Percentiles rank a stretch among this genome's conserved stretches.
Conservation (phyloP, 2,329 filamentous ascomycete species). For the Ascochyta pisi region DNA sequence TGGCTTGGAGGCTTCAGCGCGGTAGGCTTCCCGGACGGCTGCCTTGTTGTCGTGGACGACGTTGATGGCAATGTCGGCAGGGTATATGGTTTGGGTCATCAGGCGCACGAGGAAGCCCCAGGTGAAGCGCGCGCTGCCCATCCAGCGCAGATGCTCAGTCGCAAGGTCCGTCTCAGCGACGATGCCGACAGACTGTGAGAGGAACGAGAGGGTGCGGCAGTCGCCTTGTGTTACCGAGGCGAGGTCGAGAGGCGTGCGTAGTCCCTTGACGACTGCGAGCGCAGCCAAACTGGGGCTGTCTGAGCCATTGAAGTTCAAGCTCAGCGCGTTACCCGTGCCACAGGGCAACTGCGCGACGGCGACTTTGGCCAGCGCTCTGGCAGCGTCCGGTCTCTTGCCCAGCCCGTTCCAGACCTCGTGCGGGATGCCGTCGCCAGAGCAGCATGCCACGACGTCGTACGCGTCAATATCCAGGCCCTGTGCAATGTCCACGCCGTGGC, state of each 20-base stretch:
- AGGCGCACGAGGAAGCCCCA: constrained; percentile 82
- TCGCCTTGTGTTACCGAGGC: constrained; percentile 85
- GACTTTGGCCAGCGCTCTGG: constrained; percentile 74
- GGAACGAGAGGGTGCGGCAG: constrained; percentile 78
- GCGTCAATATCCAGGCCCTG: constrained; percentile 76
- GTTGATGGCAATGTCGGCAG: constrained; percentile 87
- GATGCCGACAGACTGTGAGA: constrained; percentile 89
- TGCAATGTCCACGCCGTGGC: constrained; percentile 80
- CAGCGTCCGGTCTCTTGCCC: constrained; percentile 76
- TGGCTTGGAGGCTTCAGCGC: constrained; percentile 36
- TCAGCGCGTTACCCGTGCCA: constrained; percentile 93
- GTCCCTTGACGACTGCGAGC: constrained; percentile 83
- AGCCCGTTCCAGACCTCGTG: constrained; percentile 96
- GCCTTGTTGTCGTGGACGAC: constrained; percentile 79
- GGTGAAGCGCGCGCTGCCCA: constrained; percentile 85
- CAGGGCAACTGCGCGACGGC: constrained; percentile 89
- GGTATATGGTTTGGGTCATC: constrained; percentile 78
- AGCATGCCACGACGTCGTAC: constrained; percentile 86
- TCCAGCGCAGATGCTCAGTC: constrained; percentile 91
- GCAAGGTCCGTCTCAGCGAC: constrained; percentile 89
- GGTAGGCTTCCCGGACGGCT: constrained; percentile 76
- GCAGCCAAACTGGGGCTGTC: constrained; percentile 77
- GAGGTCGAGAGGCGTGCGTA: constrained; percentile 83
- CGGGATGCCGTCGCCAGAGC: constrained; percentile 89
- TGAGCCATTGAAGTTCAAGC: constrained; percentile 86